Evolutionary conservation across 805 yeast species (phyloP).

Genomic region (Candida parachauliodes): DNA sequence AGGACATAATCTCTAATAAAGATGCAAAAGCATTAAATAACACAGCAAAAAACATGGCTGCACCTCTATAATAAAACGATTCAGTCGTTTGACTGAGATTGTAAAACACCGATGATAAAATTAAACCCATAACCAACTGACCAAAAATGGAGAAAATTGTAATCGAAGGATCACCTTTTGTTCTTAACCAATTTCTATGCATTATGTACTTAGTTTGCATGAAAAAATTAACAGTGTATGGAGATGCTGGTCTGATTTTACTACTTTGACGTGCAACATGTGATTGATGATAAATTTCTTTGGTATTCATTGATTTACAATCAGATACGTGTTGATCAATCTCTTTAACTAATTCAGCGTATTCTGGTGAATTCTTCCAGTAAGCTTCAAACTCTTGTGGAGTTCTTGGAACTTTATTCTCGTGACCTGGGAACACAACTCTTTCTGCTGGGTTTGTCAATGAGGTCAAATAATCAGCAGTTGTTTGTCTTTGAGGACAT

Average conservation of each 20-base stretch:
- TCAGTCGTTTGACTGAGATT: constrained; percentile 46
- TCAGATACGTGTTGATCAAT: constrained; percentile 38
- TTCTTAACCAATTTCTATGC: constrained; percentile 51
- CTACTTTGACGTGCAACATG: constrained; percentile 38
- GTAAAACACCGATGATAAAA: constrained; percentile 59
- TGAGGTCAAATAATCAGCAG: constrained; percentile 65
- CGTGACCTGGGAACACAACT: constrained; percentile 45
- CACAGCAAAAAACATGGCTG: constrained; percentile 57
- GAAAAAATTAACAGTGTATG: constrained; percentile 42
- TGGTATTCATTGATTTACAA: constrained; percentile 15
- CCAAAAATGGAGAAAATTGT: constrained; percentile 50
- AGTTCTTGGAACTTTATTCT: constrained; percentile 49
- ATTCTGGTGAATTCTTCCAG: constrained; percentile 59
- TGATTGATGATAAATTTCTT: constrained; percentile 19
- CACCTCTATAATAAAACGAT: constrained; percentile 63
- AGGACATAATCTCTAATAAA: constrained; percentile 54
- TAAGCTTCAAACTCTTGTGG: constrained; percentile 56
- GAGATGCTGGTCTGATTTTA: constrained; percentile 28
- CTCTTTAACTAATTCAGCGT: constrained; percentile 33
- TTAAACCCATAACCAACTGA: constrained; percentile 52
- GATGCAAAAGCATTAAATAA: constrained; percentile 60
- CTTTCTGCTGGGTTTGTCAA: constrained; percentile 66
- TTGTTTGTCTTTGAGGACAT: constrained; percentile 61
- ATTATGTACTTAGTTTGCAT: constrained; percentile 51
- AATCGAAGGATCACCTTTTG: constrained; percentile 55